Percentiles rank a stretch among this genome's conserved stretches.
Evolutionary conservation across 805 yeast species (phyloP).

Genomic region (Sungouiella blattae): DNA sequence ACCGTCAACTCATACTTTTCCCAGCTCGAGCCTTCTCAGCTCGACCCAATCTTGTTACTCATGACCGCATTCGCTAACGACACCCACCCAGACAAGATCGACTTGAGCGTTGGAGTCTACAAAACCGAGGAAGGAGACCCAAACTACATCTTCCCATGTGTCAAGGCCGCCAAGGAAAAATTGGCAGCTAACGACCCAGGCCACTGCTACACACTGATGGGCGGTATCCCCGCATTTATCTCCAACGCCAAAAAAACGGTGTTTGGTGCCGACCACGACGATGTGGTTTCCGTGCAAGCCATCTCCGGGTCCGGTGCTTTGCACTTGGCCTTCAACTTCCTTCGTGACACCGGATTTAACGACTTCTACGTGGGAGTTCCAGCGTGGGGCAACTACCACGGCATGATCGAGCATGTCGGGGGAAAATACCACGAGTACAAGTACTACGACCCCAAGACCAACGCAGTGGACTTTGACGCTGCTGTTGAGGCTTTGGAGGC

Average conservation of each 20-base stretch:
- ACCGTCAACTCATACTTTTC: slow-evolving; percentile 5
- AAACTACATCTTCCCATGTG: slow-evolving; percentile 35
- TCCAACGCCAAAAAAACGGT: slow-evolving; percentile 32
- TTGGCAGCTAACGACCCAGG: slow-evolving; percentile 36
- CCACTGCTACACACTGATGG: slow-evolving; percentile 42
- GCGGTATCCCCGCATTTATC: slow-evolving; percentile 38
- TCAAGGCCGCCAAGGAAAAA: slow-evolving; percentile 31
- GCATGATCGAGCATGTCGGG: slow-evolving; percentile 32
- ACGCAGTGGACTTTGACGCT: slow-evolving; percentile 27
- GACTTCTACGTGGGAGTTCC: slow-evolving; percentile 37
- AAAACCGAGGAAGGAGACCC: slow-evolving; percentile 35
- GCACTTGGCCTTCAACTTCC: slow-evolving; percentile 34
- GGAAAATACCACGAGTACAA: slow-evolving; percentile 23
- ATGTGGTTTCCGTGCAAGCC: slow-evolving; percentile 35
- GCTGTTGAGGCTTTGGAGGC: slow-evolving; percentile 22
- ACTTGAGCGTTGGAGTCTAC: slow-evolving; percentile 45
- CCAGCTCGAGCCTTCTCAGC: slow-evolving; percentile 7
- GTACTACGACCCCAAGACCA: slow-evolving; percentile 29
- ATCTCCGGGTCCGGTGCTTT: slow-evolving; percentile 42
- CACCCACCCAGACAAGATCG: slow-evolving; percentile 31
- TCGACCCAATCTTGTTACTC: slow-evolving; percentile 17
- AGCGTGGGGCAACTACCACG: slow-evolving; percentile 37
- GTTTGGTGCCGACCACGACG: slow-evolving; percentile 30
- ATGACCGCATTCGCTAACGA: slow-evolving; percentile 20
- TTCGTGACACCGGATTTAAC: slow-evolving; percentile 12